A percentile compares a stretch with the other conserved stretches of the same genome.
phyloP scores from a whole-genome alignment of 2,329 filamentous ascomycete genomes.

The Colletotrichum tofieldiae region DNA sequence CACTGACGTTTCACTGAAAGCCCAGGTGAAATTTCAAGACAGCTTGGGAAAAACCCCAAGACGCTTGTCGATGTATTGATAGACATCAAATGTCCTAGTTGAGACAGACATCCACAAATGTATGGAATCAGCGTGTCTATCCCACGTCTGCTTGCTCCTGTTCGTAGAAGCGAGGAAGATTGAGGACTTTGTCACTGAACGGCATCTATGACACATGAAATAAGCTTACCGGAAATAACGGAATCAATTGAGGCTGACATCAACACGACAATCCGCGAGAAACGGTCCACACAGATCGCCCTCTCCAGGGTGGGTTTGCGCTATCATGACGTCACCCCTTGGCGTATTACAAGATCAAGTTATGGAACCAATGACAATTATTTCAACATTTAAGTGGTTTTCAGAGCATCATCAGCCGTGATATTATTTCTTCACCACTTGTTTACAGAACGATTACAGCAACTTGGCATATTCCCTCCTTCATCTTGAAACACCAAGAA shows the following conservation, averaged over 20 bases:
- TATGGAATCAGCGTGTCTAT: too few species aligned
- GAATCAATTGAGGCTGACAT: conserved; percentile 22
- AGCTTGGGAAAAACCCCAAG: too few species aligned
- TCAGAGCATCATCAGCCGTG: not conserved
- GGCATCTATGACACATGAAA: not conserved
- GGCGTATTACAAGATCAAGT: conserved; percentile 36
- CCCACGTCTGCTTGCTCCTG: rapidly evolving
- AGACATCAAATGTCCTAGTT: too few species aligned
- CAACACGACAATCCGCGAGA: conserved; percentile 15
- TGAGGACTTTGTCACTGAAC: too few species aligned
- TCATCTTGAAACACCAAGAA: not conserved
- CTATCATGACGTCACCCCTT: conserved; percentile 41
- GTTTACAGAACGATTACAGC: not conserved
- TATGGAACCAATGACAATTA: conserved; percentile 2
- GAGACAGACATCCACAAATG: too few species aligned
- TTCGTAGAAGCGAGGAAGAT: not conserved
- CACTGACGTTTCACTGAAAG: too few species aligned
- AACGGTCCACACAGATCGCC: conserved; percentile 27
- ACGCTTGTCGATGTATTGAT: too few species aligned
- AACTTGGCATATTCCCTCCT: too few species aligned
- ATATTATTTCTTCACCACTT: not conserved
- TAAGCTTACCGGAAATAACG: not conserved
- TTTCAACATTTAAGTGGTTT: not conserved
- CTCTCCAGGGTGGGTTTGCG: conserved; percentile 26
- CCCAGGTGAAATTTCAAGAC: too few species aligned